Evolutionary conservation across 768 basidiomycete species (phyloP), one percentile per base, ranked within the genome.

Genomic region (Mycena kentingensis): DNA sequence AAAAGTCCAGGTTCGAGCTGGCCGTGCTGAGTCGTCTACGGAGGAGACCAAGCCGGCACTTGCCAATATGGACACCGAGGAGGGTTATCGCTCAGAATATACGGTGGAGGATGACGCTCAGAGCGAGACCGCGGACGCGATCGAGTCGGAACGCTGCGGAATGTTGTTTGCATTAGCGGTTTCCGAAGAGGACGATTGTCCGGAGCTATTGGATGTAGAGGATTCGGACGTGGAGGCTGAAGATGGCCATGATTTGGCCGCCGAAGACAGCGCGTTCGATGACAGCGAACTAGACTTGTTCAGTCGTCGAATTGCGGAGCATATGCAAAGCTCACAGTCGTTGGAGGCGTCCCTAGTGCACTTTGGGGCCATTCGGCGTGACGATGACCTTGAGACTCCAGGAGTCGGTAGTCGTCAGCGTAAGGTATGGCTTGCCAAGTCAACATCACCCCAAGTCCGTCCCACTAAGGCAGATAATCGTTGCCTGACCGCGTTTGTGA

Each of bases 401-500:
- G 7, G 4, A 15, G 5, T 18, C n/a, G 5, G 15, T 21, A 4
- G 3, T 21, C 5, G 1, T 3, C 27, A 43, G 5, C 37, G 34
- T 1, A 4, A 8, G 1, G 18, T 54, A 19, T 22, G 13, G 12
- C 15, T 43, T 11, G 24, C 25, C 8, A 21, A 5, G 18, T n/a
- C 47, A 2, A 38, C 15, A 3, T 2, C 4, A 19, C 6, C 16
- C 3, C n/a, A 15, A 5, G 10, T 27, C 10, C 39, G 54, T 4
- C 52, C 52, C 0, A 12, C 31, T 3, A 7, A 42, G 8, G 44
- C 39, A 0, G 44, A 45, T 7, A 19, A 10, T 13, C 41, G 50
- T 16, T 49, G 48, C 12, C 16, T 55, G 1, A 55, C 54, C 0
- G 48, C 42, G 11, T 55, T 44, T 26, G 48, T 55, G 15, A 31